Percentiles rank a stretch among this genome's conserved stretches.
Evolutionary conservation across 129 eudicot genomes (phyloP).

Genomic region (Erigeron canadensis): DNA sequence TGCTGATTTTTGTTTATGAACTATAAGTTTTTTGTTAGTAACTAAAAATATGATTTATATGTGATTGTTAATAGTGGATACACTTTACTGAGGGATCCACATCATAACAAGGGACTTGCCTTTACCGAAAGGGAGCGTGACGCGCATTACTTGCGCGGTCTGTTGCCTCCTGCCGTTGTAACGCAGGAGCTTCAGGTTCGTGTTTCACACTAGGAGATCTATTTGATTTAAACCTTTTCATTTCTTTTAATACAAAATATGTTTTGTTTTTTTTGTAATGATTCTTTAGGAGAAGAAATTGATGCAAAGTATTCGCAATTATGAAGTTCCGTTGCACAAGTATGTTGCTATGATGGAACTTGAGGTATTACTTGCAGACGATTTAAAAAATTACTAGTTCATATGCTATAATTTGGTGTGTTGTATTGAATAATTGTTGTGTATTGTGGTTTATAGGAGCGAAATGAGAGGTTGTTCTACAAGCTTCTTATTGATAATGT

Average conservation of each 20-base stretch:
- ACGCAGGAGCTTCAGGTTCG: conserved; percentile 81
- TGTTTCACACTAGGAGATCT: not conserved
- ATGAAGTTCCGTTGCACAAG: conserved; percentile 82
- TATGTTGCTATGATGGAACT: conserved; percentile 95
- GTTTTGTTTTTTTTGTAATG: conserved; percentile 1
- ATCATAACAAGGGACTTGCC: conserved; percentile 89
- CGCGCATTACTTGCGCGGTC: conserved; percentile 83
- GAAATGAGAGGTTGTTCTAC: conserved; percentile 91
- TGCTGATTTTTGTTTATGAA: conserved; percentile 3
- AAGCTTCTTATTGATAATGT: conserved; percentile 93
- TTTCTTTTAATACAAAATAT: not conserved
- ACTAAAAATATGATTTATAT: conserved; percentile 9
- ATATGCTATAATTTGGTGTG: conserved; percentile 5
- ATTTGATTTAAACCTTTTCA: not conserved
- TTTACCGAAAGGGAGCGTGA: conserved; percentile 88
- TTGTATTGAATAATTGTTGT: not conserved
- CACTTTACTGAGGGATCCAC: conserved; percentile 86
- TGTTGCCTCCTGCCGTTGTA: conserved; percentile 66
- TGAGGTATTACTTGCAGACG: conserved; percentile 50
- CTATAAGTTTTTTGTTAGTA: not conserved
- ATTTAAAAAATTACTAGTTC: not conserved
- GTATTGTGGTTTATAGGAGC: conserved; percentile 50
- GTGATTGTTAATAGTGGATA: conserved; percentile 56
- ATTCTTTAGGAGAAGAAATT: conserved; percentile 73
- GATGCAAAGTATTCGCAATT: conserved; percentile 73